Evolutionary conservation across 805 yeast genomes (phyloP).

Genomic region (Blastobotrys americana): DNA sequence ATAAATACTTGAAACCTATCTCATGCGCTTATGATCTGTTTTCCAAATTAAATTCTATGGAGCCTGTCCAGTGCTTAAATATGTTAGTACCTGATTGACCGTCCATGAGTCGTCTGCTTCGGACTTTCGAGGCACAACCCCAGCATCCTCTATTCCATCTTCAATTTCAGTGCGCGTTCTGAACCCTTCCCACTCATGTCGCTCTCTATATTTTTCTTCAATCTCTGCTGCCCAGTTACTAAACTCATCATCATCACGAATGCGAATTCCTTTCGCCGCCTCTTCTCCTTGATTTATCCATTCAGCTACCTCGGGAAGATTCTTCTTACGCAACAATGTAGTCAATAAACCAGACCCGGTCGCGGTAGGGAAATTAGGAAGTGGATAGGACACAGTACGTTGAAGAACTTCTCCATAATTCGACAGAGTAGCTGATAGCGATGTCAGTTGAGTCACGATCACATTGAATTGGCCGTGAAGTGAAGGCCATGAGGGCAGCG

Average conservation of each 20-base stretch:
- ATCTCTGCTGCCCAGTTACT: conserved; percentile 59
- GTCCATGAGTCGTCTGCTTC: conserved; percentile 12
- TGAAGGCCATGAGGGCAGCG: conserved; percentile 50
- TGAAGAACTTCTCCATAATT: conserved; percentile 52
- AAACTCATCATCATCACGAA: conserved; percentile 49
- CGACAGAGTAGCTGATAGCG: conserved; percentile 65
- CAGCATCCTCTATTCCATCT: conserved; percentile 20
- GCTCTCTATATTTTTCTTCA: conserved; percentile 47
- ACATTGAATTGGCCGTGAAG: conserved; percentile 81
- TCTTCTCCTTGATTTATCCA: conserved; percentile 58
- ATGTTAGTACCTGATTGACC: conserved; percentile 14
- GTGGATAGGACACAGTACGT: conserved; percentile 72
- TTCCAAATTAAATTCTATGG: no score
- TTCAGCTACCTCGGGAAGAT: conserved; percentile 80
- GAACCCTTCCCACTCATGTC: conserved; percentile 57
- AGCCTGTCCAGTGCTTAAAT: conserved; percentile 16
- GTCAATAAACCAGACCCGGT: conserved; percentile 78
- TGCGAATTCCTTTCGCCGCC: conserved; percentile 26
- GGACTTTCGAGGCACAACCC: conserved; percentile 7
- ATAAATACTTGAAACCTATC: not conserved
- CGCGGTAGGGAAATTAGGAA: conserved; percentile 76
- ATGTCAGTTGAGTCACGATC: conserved; percentile 69
- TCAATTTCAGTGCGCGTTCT: conserved; percentile 45
- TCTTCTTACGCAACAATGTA: conserved; percentile 78
- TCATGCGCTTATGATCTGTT: not conserved